Conservation (phyloP, 2,329 filamentous ascomycete genomes). For the Phyllosticta ampelicida region DNA sequence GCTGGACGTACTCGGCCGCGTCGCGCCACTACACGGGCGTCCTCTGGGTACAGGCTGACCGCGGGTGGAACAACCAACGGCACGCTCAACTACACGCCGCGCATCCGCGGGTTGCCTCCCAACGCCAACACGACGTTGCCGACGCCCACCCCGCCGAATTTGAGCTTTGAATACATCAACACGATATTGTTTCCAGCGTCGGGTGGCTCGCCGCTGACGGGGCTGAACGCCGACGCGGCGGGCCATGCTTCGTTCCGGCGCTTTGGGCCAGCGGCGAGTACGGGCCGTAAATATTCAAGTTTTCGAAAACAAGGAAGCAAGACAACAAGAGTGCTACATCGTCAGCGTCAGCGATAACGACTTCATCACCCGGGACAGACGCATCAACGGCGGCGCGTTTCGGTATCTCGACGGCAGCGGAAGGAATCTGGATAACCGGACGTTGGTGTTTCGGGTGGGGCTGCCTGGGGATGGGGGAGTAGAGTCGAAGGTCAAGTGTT, state of each 20-base stretch:
- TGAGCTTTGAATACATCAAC: slow-evolving; percentile 52
- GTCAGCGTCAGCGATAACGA: slow-evolving; percentile 63
- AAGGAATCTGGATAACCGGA: slow-evolving; percentile 50
- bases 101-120: slow-evolving; percentile 57
- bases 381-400: slow-evolving; percentile 47
- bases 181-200: slow-evolving; percentile 56
- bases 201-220: slow-evolving; percentile 50
- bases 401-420: slow-evolving; percentile 48
- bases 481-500: too few species aligned
- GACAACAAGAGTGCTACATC: slow-evolving; percentile 48
- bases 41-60: slow-evolving; percentile 54
- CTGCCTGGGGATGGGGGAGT: slow-evolving; percentile 27
- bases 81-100: slow-evolving; percentile 39
- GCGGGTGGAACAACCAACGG: slow-evolving; percentile 68
- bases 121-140: slow-evolving; percentile 39
- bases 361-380: slow-evolving; percentile 61
- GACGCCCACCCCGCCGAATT: slow-evolving; percentile 48
- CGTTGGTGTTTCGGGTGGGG: slow-evolving; percentile 50
- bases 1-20: slow-evolving; percentile 45
- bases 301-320: too few species aligned
- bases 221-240: slow-evolving; percentile 49
- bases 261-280: slow-evolving; percentile 64
- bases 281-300: slow-evolving; percentile 59
- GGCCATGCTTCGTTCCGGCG: too few species aligned
- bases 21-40: slow-evolving; percentile 53